Conservation (phyloP, 106 monocot genomes). For the Alisma plantagoaquatica region DNA sequence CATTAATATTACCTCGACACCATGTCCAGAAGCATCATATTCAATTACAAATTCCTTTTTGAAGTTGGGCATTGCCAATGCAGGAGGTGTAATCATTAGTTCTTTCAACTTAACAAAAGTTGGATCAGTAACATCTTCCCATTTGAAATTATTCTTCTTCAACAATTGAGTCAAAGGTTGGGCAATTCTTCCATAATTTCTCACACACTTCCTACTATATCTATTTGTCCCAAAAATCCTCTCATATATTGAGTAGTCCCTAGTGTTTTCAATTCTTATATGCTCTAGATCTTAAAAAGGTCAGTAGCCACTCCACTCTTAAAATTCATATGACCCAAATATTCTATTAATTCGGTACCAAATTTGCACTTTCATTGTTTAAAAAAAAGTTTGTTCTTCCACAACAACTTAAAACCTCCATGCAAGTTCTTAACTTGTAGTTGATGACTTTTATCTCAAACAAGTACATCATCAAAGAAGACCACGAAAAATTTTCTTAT, state of each 20-base stretch:
- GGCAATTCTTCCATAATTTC: background rate
- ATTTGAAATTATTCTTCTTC: background rate
- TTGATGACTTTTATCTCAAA: background rate
- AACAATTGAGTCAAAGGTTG: background rate
- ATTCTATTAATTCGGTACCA: background rate
- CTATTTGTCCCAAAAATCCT: slow-evolving; percentile 1
- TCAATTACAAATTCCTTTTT: background rate
- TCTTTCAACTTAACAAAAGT: slow-evolving; percentile 2
- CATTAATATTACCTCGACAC: background rate
- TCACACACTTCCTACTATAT: background rate
- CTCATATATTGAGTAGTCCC: background rate
- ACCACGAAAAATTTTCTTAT: background rate
- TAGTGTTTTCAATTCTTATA: background rate
- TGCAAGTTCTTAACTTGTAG: background rate
- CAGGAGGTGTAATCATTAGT: background rate
- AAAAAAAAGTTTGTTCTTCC: background rate
- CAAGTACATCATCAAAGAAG: slow-evolving; percentile 2
- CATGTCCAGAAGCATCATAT: slow-evolving; percentile 1
- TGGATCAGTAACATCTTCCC: background rate
- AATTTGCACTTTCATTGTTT: background rate
- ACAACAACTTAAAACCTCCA: background rate
- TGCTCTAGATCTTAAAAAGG: background rate
- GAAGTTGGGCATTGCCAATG: background rate
- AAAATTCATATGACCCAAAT: background rate
- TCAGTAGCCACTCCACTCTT: background rate